These are phyloP conservation scores for Tremella fuciformis DNA, from an alignment of 768 basidiomycete species.

Conservation along the genomic window DNA sequence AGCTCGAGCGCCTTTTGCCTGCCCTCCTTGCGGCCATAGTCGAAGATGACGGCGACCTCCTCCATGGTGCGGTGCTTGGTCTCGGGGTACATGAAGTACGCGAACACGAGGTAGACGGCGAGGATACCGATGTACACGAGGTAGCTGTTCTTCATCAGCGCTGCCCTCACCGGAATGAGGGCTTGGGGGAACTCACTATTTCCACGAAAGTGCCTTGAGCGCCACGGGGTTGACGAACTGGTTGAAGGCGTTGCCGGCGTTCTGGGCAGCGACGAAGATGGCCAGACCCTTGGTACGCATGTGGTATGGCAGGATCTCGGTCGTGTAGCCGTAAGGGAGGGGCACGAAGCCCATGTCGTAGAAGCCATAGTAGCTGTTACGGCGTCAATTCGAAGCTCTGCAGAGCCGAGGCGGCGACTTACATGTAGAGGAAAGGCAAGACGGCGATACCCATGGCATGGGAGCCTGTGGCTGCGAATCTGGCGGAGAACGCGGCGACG, in stretches of 20 bases:
- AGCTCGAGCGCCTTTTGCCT: too few relatives aligned
- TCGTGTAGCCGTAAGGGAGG: constrained; percentile 5
- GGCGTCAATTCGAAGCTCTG: too few relatives aligned
- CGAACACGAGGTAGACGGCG: constrained; percentile 1
- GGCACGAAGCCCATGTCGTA: constrained; percentile 5
- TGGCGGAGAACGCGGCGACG: constrained; percentile 11
- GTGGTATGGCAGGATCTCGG: constrained; percentile 9
- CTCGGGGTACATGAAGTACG: not conserved
- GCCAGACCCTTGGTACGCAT: constrained; percentile 11
- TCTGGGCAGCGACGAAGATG: constrained; percentile 1
- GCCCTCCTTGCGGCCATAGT: not conserved
- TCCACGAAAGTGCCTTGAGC: not conserved
- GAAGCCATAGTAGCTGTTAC: not conserved
- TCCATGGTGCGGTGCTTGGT: constrained; percentile 7
- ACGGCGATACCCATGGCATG: constrained; percentile 6
- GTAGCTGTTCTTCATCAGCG: not conserved
- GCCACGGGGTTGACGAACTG: constrained; percentile 8
- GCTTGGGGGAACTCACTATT: not conserved
- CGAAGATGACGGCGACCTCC: constrained; percentile 7
- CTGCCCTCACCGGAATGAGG: not conserved
- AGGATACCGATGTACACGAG: not conserved
- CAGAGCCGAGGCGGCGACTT: not conserved
- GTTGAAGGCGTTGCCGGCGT: constrained; percentile 3
- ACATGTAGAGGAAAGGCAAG: constrained; percentile 9
- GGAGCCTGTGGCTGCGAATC: constrained; percentile 12